phyloP scores from a whole-genome alignment of 2,329 filamentous ascomycete species.

The Acrocalymma vagum region DNA sequence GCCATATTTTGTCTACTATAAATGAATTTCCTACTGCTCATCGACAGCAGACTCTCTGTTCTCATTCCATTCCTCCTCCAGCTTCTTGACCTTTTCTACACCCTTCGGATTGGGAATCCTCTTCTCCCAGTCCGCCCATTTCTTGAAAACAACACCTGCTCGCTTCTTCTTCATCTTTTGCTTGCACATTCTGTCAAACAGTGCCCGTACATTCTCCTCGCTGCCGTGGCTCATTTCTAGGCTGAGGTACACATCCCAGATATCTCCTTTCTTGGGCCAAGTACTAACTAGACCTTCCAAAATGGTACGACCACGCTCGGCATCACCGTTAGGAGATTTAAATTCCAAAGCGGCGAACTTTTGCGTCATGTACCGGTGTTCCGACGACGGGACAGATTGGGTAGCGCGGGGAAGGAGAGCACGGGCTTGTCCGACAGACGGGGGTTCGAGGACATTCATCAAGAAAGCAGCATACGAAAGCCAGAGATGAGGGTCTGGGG shows the following conservation, averaged over 20 bases:
- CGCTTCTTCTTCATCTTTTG: conserved; percentile 77
- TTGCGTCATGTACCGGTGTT: conserved; percentile 78
- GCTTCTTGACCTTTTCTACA: conserved; percentile 73
- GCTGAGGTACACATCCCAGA: conserved; percentile 93
- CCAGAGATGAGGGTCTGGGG: conserved; percentile 82
- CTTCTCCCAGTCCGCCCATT: conserved; percentile 91
- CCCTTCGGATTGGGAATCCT: conserved; percentile 72
- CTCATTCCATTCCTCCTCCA: conserved; percentile 76
- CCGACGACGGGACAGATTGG: conserved; percentile 77
- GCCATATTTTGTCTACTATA: no score
- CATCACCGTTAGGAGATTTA: conserved; percentile 79
- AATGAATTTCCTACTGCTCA: no score
- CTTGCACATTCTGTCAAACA: conserved; percentile 82
- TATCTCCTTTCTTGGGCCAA: conserved; percentile 87
- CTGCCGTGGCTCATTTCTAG: conserved; percentile 72
- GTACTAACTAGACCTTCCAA: conserved; percentile 87
- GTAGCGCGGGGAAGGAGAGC: conserved; percentile 82
- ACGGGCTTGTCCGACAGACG: conserved; percentile 79
- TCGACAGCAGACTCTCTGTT: no score
- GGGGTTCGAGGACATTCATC: conserved; percentile 73
- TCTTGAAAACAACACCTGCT: conserved; percentile 87
- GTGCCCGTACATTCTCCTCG: conserved; percentile 70
- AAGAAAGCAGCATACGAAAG: conserved; percentile 95
- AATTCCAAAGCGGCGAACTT: conserved; percentile 95
- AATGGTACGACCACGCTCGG: conserved; percentile 91